phyloP scores from a whole-genome alignment of 192 early-diverging fungal genomes.

The Entomortierella chlamydospora region DNA sequence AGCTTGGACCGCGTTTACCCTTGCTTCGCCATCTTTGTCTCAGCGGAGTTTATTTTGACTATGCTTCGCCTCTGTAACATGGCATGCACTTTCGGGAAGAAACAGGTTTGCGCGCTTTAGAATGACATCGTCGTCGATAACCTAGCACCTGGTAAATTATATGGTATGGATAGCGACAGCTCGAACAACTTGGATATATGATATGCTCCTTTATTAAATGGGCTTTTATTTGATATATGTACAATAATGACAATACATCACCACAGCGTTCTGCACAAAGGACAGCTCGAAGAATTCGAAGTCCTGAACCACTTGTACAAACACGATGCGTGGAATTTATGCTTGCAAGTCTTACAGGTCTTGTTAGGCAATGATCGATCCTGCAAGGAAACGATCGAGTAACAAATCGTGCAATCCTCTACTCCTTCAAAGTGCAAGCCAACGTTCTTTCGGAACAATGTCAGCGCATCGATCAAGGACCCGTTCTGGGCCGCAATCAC shows the following conservation, averaged over 20 bases:
- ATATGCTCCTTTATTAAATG: too few relatives aligned
- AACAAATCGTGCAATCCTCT: slow-evolving; percentile 98
- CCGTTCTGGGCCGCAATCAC: slow-evolving; percentile 79
- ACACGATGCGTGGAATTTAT: slow-evolving; percentile 94
- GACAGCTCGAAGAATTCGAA: slow-evolving; percentile 71
- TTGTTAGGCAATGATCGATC: slow-evolving; percentile 90
- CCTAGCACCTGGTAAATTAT: too few relatives aligned
- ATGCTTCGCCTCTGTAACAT: too few relatives aligned
- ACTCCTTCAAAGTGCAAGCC: slow-evolving; percentile 95
- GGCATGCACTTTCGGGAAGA: too few relatives aligned
- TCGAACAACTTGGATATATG: too few relatives aligned
- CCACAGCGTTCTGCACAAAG: slow-evolving; percentile 68
- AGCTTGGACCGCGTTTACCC: too few relatives aligned
- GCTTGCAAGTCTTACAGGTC: slow-evolving; percentile 93
- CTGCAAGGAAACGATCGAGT: slow-evolving; percentile 91
- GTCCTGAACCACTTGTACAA: slow-evolving; percentile 86
- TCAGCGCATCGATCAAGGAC: slow-evolving; percentile 81
- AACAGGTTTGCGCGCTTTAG: too few relatives aligned
- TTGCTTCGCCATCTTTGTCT: too few relatives aligned
- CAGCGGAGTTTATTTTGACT: too few relatives aligned
- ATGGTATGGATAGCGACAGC: too few relatives aligned
- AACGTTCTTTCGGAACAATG: slow-evolving; percentile 86
- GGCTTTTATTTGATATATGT: background rate
- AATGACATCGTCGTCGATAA: too few relatives aligned
- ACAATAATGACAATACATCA: slow-evolving; percentile 11